phyloP scores from a whole-genome alignment of 2,329 filamentous ascomycete species.

The Colletotrichum coccodes region DNA sequence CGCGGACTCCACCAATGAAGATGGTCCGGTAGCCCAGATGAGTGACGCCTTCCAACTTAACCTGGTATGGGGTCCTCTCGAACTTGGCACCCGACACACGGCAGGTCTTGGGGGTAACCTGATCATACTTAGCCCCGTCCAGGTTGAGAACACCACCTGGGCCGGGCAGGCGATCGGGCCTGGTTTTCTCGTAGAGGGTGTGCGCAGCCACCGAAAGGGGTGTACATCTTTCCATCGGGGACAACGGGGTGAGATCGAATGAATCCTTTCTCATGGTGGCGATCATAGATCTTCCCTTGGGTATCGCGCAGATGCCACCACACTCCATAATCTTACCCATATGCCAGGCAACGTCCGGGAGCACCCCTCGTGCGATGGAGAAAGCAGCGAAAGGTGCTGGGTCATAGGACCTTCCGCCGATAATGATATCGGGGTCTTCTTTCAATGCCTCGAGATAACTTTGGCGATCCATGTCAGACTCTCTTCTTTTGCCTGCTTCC shows the following conservation, averaged over 20 bases:
- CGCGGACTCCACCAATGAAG: conserved; percentile 56
- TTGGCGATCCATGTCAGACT: not conserved
- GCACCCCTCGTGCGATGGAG: conserved; percentile 28
- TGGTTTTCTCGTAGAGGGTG: conserved; percentile 63
- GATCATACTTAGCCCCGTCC: conserved; percentile 51
- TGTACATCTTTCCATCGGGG: conserved; percentile 53
- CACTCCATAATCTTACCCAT: conserved; percentile 69
- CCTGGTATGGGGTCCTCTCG: conserved; percentile 46
- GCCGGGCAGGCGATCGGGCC: conserved; percentile 60
- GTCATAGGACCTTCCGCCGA: conserved; percentile 56
- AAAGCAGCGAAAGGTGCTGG: conserved; percentile 52
- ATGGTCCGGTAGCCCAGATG: conserved; percentile 55
- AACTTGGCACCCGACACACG: conserved; percentile 53
- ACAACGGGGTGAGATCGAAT: conserved; percentile 58
- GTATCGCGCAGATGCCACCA: conserved; percentile 57
- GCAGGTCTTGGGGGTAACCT: conserved; percentile 47
- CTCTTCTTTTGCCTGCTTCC: too few relatives aligned
- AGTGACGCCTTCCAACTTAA: conserved; percentile 60
- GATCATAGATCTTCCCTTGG: conserved; percentile 54
- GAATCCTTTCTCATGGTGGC: conserved; percentile 50
- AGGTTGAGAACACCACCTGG: conserved; percentile 61
- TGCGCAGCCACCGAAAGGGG: conserved; percentile 62
- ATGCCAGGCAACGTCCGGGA: conserved; percentile 43
- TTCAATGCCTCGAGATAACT: conserved; percentile 50
- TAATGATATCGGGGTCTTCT: conserved; percentile 52